Evolutionary conservation across 805 yeast species (phyloP).

Genomic region (Zygoascus biomembranicola): DNA sequence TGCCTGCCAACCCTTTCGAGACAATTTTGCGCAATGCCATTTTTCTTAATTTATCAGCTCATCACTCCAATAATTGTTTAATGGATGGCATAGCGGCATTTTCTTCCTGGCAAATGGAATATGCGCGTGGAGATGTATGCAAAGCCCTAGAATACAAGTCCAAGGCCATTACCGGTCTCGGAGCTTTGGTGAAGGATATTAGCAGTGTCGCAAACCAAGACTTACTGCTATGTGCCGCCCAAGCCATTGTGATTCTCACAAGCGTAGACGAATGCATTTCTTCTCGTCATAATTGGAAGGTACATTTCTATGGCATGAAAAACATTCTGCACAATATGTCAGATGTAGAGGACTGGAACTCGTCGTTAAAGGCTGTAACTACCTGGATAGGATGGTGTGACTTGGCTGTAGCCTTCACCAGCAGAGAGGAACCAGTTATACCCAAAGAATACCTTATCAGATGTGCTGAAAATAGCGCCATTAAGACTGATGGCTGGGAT

Average conservation of each 20-base stretch:
- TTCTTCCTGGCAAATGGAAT: slow-evolving; percentile 2
- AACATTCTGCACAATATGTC: slow-evolving; percentile 1
- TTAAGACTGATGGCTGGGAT: slow-evolving; percentile 1
- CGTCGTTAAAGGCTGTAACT: not conserved
- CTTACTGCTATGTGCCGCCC: slow-evolving; percentile 1
- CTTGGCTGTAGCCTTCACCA: not conserved
- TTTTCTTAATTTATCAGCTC: not conserved
- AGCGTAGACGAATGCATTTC: slow-evolving; percentile 1
- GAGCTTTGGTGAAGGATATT: not conserved
- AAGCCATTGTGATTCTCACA: slow-evolving; percentile 1
- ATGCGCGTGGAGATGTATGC: not conserved
- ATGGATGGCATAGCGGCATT: slow-evolving; percentile 1
- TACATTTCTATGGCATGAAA: slow-evolving; percentile 1
- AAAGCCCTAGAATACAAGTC: not conserved
- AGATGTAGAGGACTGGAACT: not conserved
- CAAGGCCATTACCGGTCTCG: not conserved
- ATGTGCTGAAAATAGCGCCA: not conserved
- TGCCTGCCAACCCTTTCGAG: not conserved
- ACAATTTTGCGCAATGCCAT: not conserved
- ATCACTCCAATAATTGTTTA: slow-evolving; percentile 1
- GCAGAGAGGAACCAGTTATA: not conserved
- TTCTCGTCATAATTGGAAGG: not conserved
- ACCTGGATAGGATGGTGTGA: slow-evolving; percentile 1
- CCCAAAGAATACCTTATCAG: not conserved
- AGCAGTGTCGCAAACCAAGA: not conserved